Percentiles rank a stretch among this genome's conserved stretches.
phyloP scores from a whole-genome alignment of 2,329 filamentous ascomycete genomes.

The Fusarium sp. region DNA sequence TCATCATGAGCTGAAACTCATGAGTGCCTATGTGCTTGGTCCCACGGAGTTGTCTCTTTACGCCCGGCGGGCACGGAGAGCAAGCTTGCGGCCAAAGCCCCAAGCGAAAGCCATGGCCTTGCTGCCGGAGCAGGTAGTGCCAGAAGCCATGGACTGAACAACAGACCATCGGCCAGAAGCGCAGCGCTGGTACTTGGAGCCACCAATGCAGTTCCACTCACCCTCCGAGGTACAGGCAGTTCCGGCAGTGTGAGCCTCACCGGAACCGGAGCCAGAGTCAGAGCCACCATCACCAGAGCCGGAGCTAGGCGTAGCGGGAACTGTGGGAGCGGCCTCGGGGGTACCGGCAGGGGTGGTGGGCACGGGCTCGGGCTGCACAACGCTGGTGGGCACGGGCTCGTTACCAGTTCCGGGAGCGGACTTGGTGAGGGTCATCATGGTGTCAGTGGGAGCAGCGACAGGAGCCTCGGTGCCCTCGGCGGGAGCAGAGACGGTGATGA shows the following conservation, averaged over 20 bases:
- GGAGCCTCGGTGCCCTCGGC: constrained; percentile 41
- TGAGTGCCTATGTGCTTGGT: not conserved
- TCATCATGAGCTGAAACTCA: constrained; percentile 7
- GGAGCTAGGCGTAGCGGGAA: constrained; percentile 32
- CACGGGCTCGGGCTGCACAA: constrained; percentile 4
- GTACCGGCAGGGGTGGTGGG: constrained; percentile 23
- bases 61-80: constrained; percentile 22
- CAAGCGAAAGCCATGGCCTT: constrained; percentile 41
- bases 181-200: constrained; percentile 70
- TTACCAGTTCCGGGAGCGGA: constrained; percentile 29
- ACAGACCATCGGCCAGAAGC: constrained; percentile 68
- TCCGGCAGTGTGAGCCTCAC: constrained; percentile 50
- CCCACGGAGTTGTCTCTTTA: constrained; percentile 18
- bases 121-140: constrained; percentile 62
- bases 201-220: constrained; percentile 68
- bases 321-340: constrained; percentile 24
- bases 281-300: constrained; percentile 39
- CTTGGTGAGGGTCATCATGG: constrained; percentile 42
- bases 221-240: constrained; percentile 66
- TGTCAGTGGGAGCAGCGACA: constrained; percentile 35
- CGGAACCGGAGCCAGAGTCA: constrained; percentile 33
- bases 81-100: constrained; percentile 35
- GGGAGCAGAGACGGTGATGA: constrained; percentile 51
- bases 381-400: constrained; percentile 21
- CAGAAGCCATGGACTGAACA: constrained; percentile 62